Evolutionary conservation across 2,329 filamentous ascomycete species (phyloP).

Genomic region (Aspergillus fumigatiaffinis): DNA sequence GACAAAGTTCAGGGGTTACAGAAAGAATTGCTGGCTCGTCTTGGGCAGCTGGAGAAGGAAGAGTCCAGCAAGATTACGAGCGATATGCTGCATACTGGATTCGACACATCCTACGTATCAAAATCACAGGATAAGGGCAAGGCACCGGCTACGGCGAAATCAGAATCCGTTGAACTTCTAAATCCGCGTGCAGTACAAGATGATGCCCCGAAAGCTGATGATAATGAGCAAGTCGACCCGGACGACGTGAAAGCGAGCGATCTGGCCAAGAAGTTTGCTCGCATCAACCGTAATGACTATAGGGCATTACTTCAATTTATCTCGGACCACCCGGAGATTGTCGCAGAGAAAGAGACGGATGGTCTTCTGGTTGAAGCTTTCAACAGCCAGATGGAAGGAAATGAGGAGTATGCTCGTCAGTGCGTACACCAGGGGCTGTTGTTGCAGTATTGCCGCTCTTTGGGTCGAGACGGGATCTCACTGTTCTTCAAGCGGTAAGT

Average conservation of each 20-base stretch:
- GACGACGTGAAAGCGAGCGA: conserved; percentile 72
- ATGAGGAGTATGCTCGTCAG: conserved; percentile 72
- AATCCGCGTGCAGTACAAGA: conserved; percentile 57
- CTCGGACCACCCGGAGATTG: conserved; percentile 68
- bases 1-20: conserved; percentile 75
- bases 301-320: conserved; percentile 71
- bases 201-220: conserved; percentile 50
- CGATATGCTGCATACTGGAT: conserved; percentile 81
- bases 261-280: conserved; percentile 74
- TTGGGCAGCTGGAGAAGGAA: conserved; percentile 78
- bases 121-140: conserved; percentile 53
- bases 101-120: conserved; percentile 78
- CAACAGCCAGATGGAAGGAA: conserved; percentile 73
- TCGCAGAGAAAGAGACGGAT: conserved; percentile 83
- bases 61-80: conserved; percentile 91
- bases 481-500: conserved; percentile 85
- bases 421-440: conserved; percentile 92
- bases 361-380: conserved; percentile 89
- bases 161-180: conserved; percentile 61
- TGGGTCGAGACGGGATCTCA: conserved; percentile 81
- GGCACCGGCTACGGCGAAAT: conserved; percentile 38
- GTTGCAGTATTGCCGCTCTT: conserved; percentile 87
- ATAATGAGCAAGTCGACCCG: conserved; percentile 57
- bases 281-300: conserved; percentile 74
- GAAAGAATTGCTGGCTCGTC: conserved; percentile 66